phyloP scores from a whole-genome alignment of 257 asterid genomes.

The Hygrophila difformis region DNA sequence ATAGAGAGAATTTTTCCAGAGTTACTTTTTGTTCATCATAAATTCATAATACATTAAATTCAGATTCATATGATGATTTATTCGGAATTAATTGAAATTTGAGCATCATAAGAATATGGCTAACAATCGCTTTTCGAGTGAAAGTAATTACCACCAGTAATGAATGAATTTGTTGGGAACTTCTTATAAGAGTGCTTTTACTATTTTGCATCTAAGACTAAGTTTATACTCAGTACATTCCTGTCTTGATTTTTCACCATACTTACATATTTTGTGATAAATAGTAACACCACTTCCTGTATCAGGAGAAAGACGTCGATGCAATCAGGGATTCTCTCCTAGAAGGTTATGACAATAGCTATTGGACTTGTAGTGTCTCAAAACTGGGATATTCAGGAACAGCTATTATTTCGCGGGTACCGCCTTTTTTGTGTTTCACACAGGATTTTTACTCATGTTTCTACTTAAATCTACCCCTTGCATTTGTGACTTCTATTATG shows the following conservation, averaged over 20 bases:
- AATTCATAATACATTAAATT: neutral
- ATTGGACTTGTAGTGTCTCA: conserved; percentile 86
- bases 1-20: neutral
- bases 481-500: too few species aligned
- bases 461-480: conserved; percentile 7
- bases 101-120: neutral
- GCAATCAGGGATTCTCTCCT: conserved; percentile 52
- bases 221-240: neutral
- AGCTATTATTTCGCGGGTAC: conserved; percentile 88
- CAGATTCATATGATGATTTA: neutral
- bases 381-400: conserved; percentile 95
- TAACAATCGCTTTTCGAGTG: neutral
- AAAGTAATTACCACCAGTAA: neutral
- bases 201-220: neutral
- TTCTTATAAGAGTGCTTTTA: neutral
- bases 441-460: neutral
- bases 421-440: conserved; percentile 11
- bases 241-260: neutral
- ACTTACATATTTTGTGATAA: neutral
- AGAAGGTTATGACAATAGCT: conserved; percentile 73
- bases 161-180: neutral
- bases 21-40: neutral
- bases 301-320: conserved; percentile 87
- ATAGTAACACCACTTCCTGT: conserved; percentile 15
- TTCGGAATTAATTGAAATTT: neutral